These are phyloP conservation scores for Dactylorhiza incarnata DNA, from an alignment of 106 monocot genomes.

Conservation along the genomic window DNA sequence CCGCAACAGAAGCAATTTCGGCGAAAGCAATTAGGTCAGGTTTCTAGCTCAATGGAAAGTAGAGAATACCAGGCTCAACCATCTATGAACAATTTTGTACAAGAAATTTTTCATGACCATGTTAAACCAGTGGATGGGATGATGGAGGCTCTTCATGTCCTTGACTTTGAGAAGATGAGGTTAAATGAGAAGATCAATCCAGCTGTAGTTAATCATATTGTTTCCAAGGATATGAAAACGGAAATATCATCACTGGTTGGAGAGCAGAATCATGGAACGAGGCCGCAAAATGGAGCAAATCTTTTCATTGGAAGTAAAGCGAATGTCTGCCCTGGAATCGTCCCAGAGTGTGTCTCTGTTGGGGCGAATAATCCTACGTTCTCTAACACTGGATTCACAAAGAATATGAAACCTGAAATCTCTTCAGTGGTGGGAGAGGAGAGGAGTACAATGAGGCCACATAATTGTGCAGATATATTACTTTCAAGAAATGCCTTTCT, in stretches of 20 bases:
- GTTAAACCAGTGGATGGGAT: slow-evolving; percentile 26
- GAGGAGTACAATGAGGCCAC: not conserved
- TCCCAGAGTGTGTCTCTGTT: slow-evolving; percentile 15
- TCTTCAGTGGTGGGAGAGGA: slow-evolving; percentile 9
- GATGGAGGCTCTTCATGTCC: slow-evolving; percentile 24
- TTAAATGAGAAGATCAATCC: slow-evolving; percentile 22
- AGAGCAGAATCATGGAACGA: slow-evolving; percentile 9
- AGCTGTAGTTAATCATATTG: slow-evolving; percentile 5
- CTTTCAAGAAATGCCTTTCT: slow-evolving; percentile 10
- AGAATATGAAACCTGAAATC: slow-evolving; percentile 12
- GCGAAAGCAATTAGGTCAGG: slow-evolving; percentile 14
- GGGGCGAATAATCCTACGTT: slow-evolving; percentile 15
- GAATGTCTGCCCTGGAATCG: slow-evolving; percentile 6
- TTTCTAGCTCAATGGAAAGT: slow-evolving; percentile 16
- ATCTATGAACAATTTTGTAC: slow-evolving; percentile 8
- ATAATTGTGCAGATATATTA: slow-evolving; percentile 6
- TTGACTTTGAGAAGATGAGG: slow-evolving; percentile 17
- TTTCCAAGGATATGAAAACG: slow-evolving; percentile 7
- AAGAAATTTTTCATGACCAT: slow-evolving; percentile 19
- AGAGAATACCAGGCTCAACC: slow-evolving; percentile 16
- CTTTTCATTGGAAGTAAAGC: slow-evolving; percentile 13
- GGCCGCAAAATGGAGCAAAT: slow-evolving; percentile 26
- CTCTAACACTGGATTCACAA: not conserved
- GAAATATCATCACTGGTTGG: slow-evolving; percentile 10
- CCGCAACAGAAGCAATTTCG: too few relatives aligned